Conservation (phyloP, 1,284 basidiomycete species). For the Heterobasidion parviporum region DNA sequence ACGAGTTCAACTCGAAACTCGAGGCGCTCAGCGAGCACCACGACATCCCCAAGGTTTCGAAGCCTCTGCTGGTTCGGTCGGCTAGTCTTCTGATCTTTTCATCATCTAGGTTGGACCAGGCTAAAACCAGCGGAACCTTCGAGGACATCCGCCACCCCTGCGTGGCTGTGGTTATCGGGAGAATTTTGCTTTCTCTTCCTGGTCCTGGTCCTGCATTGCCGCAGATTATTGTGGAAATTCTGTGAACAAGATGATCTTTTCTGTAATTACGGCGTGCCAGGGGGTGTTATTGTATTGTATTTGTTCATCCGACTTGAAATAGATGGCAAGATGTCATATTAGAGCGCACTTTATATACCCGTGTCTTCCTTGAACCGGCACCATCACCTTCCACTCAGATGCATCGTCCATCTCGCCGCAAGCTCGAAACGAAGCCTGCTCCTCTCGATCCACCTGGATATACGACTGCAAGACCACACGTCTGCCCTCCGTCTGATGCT, state of each 20-base stretch:
- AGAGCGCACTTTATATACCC: constrained; percentile 10
- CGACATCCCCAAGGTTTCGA: constrained; percentile 79
- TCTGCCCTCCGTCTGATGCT: constrained; percentile 67
- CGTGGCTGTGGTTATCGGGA: not conserved
- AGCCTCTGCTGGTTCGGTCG: constrained; percentile 15
- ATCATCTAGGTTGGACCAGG: constrained; percentile 61
- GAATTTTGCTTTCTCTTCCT: constrained; percentile 3
- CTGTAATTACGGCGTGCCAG: constrained; percentile 2
- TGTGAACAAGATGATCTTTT: not conserved
- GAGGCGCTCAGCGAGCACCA: constrained; percentile 89
- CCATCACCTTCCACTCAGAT: constrained; percentile 14
- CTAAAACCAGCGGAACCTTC: constrained; percentile 33
- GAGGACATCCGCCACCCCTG: not conserved
- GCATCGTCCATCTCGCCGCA: constrained; percentile 17
- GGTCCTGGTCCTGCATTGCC: constrained; percentile 3
- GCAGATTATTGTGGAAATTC: not conserved
- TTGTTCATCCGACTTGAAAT: constrained; percentile 23
- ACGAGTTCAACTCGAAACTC: constrained; percentile 85
- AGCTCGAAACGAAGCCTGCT: constrained; percentile 17
- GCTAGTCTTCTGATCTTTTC: constrained; percentile 12
- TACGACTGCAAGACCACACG: constrained; percentile 45
- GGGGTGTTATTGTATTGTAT: constrained; percentile 22
- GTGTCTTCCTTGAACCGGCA: constrained; percentile 7
- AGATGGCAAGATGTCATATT: constrained; percentile 12
- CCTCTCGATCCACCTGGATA: constrained; percentile 16